Base-by-base conservation (phyloP, 2,329 filamentous ascomycete species). In the Pseudogymnoascus sp. region DNA sequence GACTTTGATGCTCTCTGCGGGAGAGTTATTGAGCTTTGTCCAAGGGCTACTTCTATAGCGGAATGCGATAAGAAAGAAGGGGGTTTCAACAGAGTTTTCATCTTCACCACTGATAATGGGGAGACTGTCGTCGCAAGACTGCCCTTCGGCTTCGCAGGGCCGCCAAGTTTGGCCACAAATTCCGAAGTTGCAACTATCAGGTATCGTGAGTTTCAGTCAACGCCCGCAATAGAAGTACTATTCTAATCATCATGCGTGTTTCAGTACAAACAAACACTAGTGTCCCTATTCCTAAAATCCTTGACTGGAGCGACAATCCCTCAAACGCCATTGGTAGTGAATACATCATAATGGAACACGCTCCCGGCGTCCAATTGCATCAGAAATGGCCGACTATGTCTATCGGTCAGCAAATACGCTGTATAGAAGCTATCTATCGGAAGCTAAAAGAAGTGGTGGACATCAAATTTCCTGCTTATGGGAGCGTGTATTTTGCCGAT, bases 141-240 rank as follows among this genome's bases (percentile, higher is more conserved):
- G n/a, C 78, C 77, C 2, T 78, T 76, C 67, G 63, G 63, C 2
- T 50, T 77, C 35, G 75, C 76, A 66, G 77, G 77, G 9, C 76
- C 75, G 8, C 57, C 68, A 42, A 70, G 68, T 47, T 68, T 78
- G 19, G 73, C 71, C 0, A 79, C 76, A 4, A 71, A 69, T 63
- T 79, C 78, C 23, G 76, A 80, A 68, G 76, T 80, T 66, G 78
- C 79, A 28, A 80, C 77, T 1, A 76, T 80, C 57, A 68, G 68
- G 57, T 79, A 76, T 65, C 50, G 76, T 79, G 70, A 68, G 73
- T 65, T 38, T 35, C n/a, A 53, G 9, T 36, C 0, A 17, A 21
- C 31, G 23, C 28, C 19, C 15, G 15, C 9, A 40, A 31, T 57
- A 44, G n/a, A 64, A 35, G 9, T 19, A 28, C 23, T 57, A 60